A percentile compares a stretch with the other conserved stretches of the same genome.
phyloP scores from a whole-genome alignment of 2,329 filamentous ascomycete species.

The Sarocladium brachiariae region DNA sequence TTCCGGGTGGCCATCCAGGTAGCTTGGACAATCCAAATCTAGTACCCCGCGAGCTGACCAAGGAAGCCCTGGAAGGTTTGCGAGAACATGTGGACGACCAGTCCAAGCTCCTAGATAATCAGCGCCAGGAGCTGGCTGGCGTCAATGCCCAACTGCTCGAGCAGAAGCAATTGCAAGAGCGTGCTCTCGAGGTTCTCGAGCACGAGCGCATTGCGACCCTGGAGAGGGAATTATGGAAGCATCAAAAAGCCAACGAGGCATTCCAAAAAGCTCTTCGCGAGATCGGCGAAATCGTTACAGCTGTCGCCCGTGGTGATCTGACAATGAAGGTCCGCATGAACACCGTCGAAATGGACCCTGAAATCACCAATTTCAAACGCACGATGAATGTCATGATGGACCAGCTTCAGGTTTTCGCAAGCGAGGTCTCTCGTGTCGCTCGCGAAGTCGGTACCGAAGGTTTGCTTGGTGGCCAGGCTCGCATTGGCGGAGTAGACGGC shows the following conservation, averaged over 20 bases:
- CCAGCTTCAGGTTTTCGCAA: slow-evolving; percentile 91
- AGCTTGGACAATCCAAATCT: slow-evolving; percentile 30
- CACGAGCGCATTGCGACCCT: slow-evolving; percentile 81
- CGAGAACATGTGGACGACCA: slow-evolving; percentile 90
- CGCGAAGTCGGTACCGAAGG: slow-evolving; percentile 96
- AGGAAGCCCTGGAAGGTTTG: slow-evolving; percentile 77
- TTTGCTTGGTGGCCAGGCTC: slow-evolving; percentile 85
- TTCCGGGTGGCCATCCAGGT: slow-evolving; percentile 27
- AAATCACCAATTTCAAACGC: slow-evolving; percentile 95
- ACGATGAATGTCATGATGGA: slow-evolving; percentile 99
- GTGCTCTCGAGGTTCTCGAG: slow-evolving; percentile 75
- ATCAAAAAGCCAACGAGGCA: slow-evolving; percentile 95
- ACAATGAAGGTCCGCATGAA: slow-evolving; percentile 97
- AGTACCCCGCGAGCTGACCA: slow-evolving; percentile 52
- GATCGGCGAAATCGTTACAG: slow-evolving; percentile 95
- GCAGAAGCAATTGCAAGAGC: slow-evolving; percentile 79
- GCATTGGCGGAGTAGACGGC: slow-evolving; percentile 88
- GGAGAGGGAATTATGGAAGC: slow-evolving; percentile 91
- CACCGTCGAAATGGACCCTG: slow-evolving; percentile 92
- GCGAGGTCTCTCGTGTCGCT: slow-evolving; percentile 89
- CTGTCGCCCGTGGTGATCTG: slow-evolving; percentile 88
- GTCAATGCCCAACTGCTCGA: slow-evolving; percentile 80
- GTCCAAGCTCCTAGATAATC: slow-evolving; percentile 82
- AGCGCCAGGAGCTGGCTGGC: slow-evolving; percentile 77
- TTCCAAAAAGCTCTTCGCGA: slow-evolving; percentile 96